Conservation (phyloP, 202 grass and related monocot genomes). For the Tripidium arundinaceum region DNA sequence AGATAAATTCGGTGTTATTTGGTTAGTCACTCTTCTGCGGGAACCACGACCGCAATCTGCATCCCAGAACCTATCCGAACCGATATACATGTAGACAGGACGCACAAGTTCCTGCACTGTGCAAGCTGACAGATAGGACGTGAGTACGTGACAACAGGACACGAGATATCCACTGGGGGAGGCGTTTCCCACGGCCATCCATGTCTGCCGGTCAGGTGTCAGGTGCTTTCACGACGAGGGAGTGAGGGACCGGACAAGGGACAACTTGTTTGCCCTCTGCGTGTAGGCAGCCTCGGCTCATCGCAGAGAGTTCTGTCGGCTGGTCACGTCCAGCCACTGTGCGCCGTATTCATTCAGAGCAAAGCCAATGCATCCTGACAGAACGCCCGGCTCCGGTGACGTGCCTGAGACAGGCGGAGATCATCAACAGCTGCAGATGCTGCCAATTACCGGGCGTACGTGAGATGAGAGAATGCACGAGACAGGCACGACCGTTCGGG, state of each 20-base stretch:
- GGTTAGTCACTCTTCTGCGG: constrained; percentile 26
- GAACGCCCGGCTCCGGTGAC: too few relatives aligned
- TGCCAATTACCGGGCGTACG: too few relatives aligned
- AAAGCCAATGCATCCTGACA: too few relatives aligned
- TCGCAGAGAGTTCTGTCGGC: neutral
- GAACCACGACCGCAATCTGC: neutral
- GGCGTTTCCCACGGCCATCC: neutral
- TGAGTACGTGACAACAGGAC: neutral
- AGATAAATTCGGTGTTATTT: constrained; percentile 83
- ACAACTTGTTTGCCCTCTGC: neutral
- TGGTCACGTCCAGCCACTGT: neutral
- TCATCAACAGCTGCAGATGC: neutral
- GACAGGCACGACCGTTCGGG: neutral
- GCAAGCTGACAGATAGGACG: too few relatives aligned
- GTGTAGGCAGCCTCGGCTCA: neutral
- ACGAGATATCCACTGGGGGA: neutral
- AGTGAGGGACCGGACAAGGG: too few relatives aligned
- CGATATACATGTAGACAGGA: neutral
- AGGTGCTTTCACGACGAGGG: neutral
- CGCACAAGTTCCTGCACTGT: neutral
- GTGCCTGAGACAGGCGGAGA: neutral
- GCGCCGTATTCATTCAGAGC: neutral
- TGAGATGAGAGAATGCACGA: neutral
- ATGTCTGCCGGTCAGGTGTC: neutral
- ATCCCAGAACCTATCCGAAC: neutral